These are phyloP conservation scores for Nadsonia starkeyi-henricii DNA, from an alignment of 1,139 yeast genomes.

Conservation along the genomic window DNA sequence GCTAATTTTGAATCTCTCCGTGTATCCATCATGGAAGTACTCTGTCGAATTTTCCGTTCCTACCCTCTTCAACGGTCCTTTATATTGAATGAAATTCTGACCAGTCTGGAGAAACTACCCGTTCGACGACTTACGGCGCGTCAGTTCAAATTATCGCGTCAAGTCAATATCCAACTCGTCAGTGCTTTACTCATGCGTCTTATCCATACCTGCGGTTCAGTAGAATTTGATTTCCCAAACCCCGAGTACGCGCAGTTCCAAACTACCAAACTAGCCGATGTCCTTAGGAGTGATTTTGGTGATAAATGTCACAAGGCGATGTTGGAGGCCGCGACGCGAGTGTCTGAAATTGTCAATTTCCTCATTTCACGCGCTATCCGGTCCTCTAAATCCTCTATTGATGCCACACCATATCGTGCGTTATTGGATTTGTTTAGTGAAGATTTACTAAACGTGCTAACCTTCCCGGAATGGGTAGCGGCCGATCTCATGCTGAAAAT, in stretches of 20 bases:
- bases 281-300: slow-evolving; percentile 5
- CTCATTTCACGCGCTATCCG: slow-evolving; percentile 15
- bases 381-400: slow-evolving; percentile 14
- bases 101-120: slow-evolving; percentile 36
- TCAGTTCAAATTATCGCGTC: slow-evolving; percentile 31
- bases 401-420: slow-evolving; percentile 14
- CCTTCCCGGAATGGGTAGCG: slow-evolving; percentile 48
- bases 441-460: slow-evolving; percentile 38
- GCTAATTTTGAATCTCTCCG: slow-evolving; percentile 24
- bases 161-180: slow-evolving; percentile 35
- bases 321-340: slow-evolving; percentile 28
- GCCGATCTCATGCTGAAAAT: slow-evolving; percentile 36
- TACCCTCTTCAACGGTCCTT: slow-evolving; percentile 42
- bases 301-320: slow-evolving; percentile 14
- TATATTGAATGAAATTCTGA: slow-evolving; percentile 45
- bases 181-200: slow-evolving; percentile 33
- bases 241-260: slow-evolving; percentile 6
- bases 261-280: neutral
- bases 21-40: slow-evolving; percentile 25
- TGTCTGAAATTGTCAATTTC: slow-evolving; percentile 21
- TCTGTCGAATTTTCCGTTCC: slow-evolving; percentile 33
- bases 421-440: slow-evolving; percentile 38
- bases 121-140: slow-evolving; percentile 30
- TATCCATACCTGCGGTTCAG: slow-evolving; percentile 30
- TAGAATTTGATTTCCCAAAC: slow-evolving; percentile 13